Base-by-base conservation (phyloP, 1,284 basidiomycete genomes). In the Fomitopsis schrenkii region DNA sequence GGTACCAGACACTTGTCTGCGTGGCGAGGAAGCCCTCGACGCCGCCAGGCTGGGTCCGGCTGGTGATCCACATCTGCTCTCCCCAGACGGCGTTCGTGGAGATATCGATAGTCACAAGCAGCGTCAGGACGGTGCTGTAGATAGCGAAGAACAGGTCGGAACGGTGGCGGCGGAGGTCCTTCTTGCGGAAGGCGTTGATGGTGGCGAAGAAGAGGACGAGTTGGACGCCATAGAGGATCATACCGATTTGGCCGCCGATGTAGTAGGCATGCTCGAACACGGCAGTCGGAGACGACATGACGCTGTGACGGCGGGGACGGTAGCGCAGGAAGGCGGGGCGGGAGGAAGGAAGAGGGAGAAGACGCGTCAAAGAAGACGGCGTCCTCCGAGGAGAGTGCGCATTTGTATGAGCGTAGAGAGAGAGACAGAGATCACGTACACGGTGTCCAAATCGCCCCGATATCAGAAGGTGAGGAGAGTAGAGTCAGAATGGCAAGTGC, bases 31-130 rank as follows among this genome's bases (percentile, higher is more conserved):
- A 66, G 5, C 22, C 48, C 14, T 59, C 54, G 1, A 62, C 57
- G 33, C 65, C 65, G 46, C 64, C 64, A 2, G 66, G 62, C 38
- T 58, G 15, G 19, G 38, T 55, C 22, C 61, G 55, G 30, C 22
- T 35, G 6, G 58, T 60, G 17, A 67, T 67, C 61, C 60, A 65
- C 66, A 67, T 65, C 22, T 62, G 56, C 40, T 67, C 64, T 3
- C 62, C 64, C 60, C 60, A 67, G 6, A 65, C 64, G 3, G 66
- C 66, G 36, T 67, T 65, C n/a, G 64, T 62, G 15, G 64, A 54
- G 46, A 65, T 57, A 46, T 65, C 64, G 48, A 65, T 59, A 5
- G 66, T 67, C 56, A 67, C 26, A 19, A 67, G 61, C 17, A 67
- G n/a, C 19, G 62, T 36, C 9, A 67, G 44, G n/a, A 45, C 28